Conservation (phyloP, 345 rosid genomes). For the Clausena lansium region DNA sequence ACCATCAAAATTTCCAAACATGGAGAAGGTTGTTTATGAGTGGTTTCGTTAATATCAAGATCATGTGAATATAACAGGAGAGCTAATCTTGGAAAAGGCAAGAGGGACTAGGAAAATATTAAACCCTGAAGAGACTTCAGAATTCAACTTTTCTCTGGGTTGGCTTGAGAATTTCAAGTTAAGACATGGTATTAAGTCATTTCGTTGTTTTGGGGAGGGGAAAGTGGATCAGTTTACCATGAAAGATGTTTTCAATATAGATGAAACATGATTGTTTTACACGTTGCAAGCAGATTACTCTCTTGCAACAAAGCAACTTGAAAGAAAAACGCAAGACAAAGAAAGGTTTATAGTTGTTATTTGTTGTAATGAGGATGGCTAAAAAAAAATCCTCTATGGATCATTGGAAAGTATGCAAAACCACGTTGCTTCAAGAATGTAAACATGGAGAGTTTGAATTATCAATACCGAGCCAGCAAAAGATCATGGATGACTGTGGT, state of each 20-base stretch:
- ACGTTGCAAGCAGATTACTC: neutral
- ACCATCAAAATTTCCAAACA: neutral
- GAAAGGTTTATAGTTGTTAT: neutral
- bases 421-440: neutral
- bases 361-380: neutral
- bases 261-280: neutral
- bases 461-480: neutral
- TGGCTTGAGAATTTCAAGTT: conserved; percentile 3
- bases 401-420: neutral
- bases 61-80: neutral
- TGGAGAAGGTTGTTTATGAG: neutral
- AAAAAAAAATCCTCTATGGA: neutral
- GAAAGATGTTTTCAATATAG: neutral
- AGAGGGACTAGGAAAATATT: neutral
- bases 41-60: neutral
- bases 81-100: neutral
- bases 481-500: neutral
- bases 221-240: neutral
- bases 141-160: conserved; percentile 3
- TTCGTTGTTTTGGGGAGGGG: neutral
- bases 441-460: neutral
- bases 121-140: neutral
- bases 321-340: neutral
- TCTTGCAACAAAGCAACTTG: neutral
- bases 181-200: neutral